Base-by-base conservation (phyloP, 1,284 basidiomycete species). In the Moesziomyces sp. region DNA sequence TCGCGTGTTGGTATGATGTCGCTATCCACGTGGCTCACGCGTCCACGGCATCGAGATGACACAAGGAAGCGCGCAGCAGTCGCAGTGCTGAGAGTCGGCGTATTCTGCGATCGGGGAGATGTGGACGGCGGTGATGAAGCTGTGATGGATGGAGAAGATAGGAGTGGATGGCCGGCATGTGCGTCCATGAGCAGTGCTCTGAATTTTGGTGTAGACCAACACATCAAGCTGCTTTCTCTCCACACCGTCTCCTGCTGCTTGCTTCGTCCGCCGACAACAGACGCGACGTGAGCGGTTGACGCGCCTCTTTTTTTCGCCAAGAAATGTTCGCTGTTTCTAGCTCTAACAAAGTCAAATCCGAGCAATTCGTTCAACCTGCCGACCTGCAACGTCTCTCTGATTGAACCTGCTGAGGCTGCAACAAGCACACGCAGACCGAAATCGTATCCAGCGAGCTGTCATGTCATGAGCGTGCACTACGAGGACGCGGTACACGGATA, bases 211-310 rank as follows among this genome's bases (percentile, higher is more conserved):
- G 1, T 16, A 40, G 38, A 40, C 38, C 38, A 40, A 40, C 38
- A 40, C 38, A 33, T 33, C 10, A 33, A 33, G 30, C 30, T 14
- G 13, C 38, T 7, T 18, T 7, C 16, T 18, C 38, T 40, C 38
- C 38, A 40, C 38, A 40, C 38, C 38, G 38, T 35, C 35, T 35
- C 35, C 35, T 35, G 6, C 40, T 48, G 30, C 47, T 47, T 52
- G 19, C 43, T 46, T 16, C 45, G 46, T 30, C 38, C 23, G 35
- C 40, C 38, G 44, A 51, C 54, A 28, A 43, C 33, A 33, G 38
- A 46, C 54, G 54, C 61, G 61, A 64, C 61, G 61, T 64, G 61
- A 64, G 46, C 14, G 18, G 30, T 26, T 23, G 24, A 56, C 55
- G 50, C 60, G 57, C 38, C 38, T 40, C 3, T 23, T 19, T 11